Evolutionary conservation across 257 asterid species (phyloP), one percentile per base, ranked within the genome.

Genomic region (Nicotiana undulata): DNA sequence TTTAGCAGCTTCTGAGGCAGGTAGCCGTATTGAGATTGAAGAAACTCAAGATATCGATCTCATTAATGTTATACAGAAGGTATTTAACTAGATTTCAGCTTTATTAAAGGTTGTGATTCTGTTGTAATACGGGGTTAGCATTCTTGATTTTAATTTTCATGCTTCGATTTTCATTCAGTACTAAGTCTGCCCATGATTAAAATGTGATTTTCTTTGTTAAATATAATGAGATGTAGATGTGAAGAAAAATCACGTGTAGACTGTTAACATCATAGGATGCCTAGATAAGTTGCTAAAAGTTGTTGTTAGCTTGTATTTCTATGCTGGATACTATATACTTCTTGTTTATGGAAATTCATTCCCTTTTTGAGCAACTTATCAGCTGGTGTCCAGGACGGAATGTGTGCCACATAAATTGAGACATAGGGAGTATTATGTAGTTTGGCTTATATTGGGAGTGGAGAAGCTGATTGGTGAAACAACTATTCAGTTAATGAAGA

Each of bases 1-100:
- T 89, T 88, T 89, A 64, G 59, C 89, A 55, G 68, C 31, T 46
- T 75, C 89, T 5, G 85, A 70, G 60, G 84, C 83, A 85, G 83
- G 74, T 81, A 77, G 49, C 46, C 66, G 81, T 68, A 75, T 83
- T 75, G 83, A 56, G 32, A 79, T 80, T 67, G 87, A 85, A 84
- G 91, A 87, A 78, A 79, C 81, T 85, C 86, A 88, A 77, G 89
- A 84, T 77, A 75, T 75, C 82, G 81, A 85, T 83, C 92, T 87
- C 88, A 82, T 93, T 83, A 87, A 89, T 88, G 85, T 83, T 80
- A 91, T 95, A 77, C 79, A 40, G 80, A 86, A 93, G 99, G 99
- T 95, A 81, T 63, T 49, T 72, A 13, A 49, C 44, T 51, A 12
- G 34, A 51, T 63, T 31, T 22, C 46, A 58, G 6, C 31, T 20